Evolutionary conservation across 306 rosid species (phyloP), one percentile per base, ranked within the genome.

Genomic region (Casuarina cunninghamiana): DNA sequence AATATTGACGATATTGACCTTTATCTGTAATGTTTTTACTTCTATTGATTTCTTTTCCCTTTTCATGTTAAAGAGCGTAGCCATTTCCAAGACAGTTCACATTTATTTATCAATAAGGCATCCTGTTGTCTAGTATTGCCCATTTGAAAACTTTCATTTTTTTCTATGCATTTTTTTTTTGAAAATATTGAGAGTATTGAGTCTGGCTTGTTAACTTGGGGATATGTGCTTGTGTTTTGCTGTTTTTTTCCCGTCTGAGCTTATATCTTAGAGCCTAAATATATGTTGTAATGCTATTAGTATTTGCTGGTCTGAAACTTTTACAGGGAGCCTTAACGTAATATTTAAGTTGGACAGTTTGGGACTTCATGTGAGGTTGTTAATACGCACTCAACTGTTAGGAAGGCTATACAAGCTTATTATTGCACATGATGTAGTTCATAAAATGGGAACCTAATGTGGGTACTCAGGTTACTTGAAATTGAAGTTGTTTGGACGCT

Each of bases 1-100:
- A 95, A 86, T 87, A 91, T 93, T 2, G 99, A 95, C 76, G 99
- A 95, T 81, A 74, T 93, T 82, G 99, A 95, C 91, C 97, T 95
- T 75, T 86, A 93, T 85, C 85, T 88, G 99, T 95, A 95, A 93
- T 91, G 78, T 66, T 78, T 85, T 87, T 82, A 53, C 88, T 85
- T 82, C 76, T 58, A 58, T 76, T 82, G 84, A 78, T 74, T 75
- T 69, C 65, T 66, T 80, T 82, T 79, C 72, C 53, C 74, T 72
- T 82, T 75, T 82, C 54, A 63, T 74, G 67, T 45, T 46, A 43
- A 62, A 77, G 66, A 79, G 41, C 45, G 50, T 57, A 51, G 70
- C 37, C 54, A 39, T 57, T 21, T 45, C 42, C 57, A 54, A 61
- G 65, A 6, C 32, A 71, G 16, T 70, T 37, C 75, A 67, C 67